Conservation (phyloP, 768 basidiomycete genomes). For the Pisolithus marmoratus region DNA sequence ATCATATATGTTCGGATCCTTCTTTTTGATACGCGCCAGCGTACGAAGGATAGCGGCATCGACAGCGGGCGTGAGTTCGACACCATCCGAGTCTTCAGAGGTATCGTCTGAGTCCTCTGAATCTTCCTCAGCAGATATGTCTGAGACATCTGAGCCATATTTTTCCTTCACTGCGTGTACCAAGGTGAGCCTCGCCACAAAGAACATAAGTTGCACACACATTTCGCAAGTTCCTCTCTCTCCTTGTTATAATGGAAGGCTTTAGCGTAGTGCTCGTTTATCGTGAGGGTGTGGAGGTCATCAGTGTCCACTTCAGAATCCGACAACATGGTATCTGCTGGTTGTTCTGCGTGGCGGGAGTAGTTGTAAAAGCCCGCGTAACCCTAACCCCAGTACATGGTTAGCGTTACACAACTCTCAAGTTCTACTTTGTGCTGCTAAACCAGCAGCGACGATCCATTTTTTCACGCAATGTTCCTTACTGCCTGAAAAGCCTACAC, state of each 20-base stretch:
- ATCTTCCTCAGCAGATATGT: slow-evolving; percentile 23
- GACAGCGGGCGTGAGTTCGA: slow-evolving; percentile 87
- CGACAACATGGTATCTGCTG: slow-evolving; percentile 36
- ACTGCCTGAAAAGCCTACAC: too few relatives aligned
- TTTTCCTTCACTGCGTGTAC: slow-evolving; percentile 67
- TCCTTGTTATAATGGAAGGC: slow-evolving; percentile 82
- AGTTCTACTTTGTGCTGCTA: too few relatives aligned
- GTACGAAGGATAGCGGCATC: slow-evolving; percentile 94
- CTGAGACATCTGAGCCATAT: slow-evolving; percentile 67
- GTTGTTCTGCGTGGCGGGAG: too few relatives aligned
- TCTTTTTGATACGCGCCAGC: slow-evolving; percentile 74
- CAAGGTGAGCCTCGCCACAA: background rate
- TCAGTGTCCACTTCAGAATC: slow-evolving; percentile 45
- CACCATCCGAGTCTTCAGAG: slow-evolving; percentile 93
- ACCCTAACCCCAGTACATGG: too few relatives aligned
- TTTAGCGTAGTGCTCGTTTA: slow-evolving; percentile 75
- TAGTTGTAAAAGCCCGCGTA: too few relatives aligned
- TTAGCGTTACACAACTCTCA: too few relatives aligned
- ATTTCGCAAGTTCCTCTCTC: slow-evolving; percentile 73
- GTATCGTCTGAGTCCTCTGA: slow-evolving; percentile 62
- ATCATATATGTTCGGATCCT: slow-evolving; percentile 84
- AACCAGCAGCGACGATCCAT: too few relatives aligned
- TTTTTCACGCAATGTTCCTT: too few relatives aligned
- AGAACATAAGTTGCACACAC: slow-evolving; percentile 36
- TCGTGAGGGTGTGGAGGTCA: slow-evolving; percentile 46